Percentiles rank a stretch among this genome's conserved stretches.
phyloP scores from a whole-genome alignment of 352 stramenopile genomes.

The Pythium aquatile region DNA sequence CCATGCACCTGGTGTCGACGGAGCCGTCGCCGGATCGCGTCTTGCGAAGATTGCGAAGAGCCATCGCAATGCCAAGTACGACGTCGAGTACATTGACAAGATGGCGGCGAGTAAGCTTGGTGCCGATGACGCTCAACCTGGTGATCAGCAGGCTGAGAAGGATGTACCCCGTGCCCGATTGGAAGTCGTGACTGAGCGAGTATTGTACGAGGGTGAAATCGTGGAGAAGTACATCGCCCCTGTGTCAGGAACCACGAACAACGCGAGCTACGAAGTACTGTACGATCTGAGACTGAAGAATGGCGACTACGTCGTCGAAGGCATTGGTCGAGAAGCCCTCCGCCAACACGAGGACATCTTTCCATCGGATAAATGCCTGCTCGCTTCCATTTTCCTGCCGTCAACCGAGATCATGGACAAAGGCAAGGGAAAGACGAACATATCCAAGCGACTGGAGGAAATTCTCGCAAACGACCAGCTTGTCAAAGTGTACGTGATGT shows the following conservation, averaged over 20 bases:
- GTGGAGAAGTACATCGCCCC: conserved; percentile 22
- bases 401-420: conserved; percentile 27
- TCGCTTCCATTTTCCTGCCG: conserved; percentile 39
- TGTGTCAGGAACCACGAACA: not conserved
- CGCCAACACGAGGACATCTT: conserved; percentile 40
- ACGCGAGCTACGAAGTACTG: conserved; percentile 21
- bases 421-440: conserved; percentile 5
- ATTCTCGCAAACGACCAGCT: conserved; percentile 46
- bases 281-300: conserved; percentile 49
- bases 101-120: not conserved
- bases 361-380: conserved; percentile 37
- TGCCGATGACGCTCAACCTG: not conserved
- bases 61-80: conserved; percentile 49
- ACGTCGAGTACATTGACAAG: conserved; percentile 48
- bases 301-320: conserved; percentile 33
- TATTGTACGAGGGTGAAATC: conserved; percentile 38
- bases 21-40: conserved; percentile 5
- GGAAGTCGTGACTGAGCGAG: conserved; percentile 25
- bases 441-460: conserved; percentile 30
- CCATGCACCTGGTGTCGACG: not conserved
- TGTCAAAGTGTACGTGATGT: conserved; percentile 51
- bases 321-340: conserved; percentile 34
- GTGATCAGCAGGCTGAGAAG: conserved; percentile 16
- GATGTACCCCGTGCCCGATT: conserved; percentile 40
- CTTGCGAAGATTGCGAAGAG: conserved; percentile 37